Conservation (phyloP, 2,329 filamentous ascomycete species). For the Akanthomyces uredinophilus region DNA sequence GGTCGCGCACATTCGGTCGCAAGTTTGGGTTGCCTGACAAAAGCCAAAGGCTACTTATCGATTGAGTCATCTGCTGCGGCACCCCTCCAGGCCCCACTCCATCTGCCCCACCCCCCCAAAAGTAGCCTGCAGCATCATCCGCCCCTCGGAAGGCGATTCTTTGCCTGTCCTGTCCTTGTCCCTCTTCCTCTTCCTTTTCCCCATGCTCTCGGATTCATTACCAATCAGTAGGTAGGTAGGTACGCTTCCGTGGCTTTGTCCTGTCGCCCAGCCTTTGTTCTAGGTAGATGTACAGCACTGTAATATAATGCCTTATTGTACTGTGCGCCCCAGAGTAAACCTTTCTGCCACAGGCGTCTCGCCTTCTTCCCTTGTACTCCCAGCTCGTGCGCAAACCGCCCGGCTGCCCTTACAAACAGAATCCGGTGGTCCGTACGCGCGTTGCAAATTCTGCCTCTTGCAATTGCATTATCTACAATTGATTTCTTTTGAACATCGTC, state of each 20-base stretch:
- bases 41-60: conserved; percentile 5
- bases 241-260: not conserved
- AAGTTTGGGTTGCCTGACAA: not conserved
- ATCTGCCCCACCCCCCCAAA: not conserved
- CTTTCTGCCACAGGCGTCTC: not conserved
- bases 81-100: not conserved
- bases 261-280: not conserved
- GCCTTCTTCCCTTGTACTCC: not conserved
- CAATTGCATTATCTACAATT: not conserved
- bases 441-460: not conserved
- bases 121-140: not conserved
- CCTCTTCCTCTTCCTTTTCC: not conserved
- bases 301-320: not conserved
- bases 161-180: not conserved
- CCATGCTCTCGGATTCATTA: too few relatives aligned
- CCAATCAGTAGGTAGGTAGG: too few relatives aligned
- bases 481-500: not conserved
- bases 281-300: not conserved
- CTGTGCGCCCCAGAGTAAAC: not conserved
- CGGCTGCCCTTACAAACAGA: not conserved
- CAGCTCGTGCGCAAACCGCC: not conserved
- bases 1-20: not conserved
- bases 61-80: conserved; percentile 10
- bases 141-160: not conserved
- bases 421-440: not conserved